These are phyloP conservation scores for Baudoinia panamericana DNA, from an alignment of 495 filamentous ascomycete genomes.

Conservation along the genomic window DNA sequence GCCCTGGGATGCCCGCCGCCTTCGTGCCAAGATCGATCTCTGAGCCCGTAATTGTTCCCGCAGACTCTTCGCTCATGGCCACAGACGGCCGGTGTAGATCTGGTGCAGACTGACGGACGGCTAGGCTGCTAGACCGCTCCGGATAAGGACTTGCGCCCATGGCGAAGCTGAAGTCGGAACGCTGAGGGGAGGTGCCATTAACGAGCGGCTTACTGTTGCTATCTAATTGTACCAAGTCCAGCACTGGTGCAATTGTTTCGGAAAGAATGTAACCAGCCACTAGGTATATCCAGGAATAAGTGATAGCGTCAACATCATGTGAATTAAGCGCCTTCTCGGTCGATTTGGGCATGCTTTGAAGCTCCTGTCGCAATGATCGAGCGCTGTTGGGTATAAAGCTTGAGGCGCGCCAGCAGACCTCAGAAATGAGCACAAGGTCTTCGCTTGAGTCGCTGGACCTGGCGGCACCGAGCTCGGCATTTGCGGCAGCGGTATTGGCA, in stretches of 20 bases:
- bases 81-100: conserved; percentile 9
- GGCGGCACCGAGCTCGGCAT: conserved; percentile 2
- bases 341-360: conserved; percentile 33
- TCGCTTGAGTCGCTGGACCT: conserved; percentile 34
- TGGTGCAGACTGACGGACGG: conserved; percentile 2
- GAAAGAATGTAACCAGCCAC: conserved; percentile 63
- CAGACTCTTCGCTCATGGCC: too few relatives aligned
- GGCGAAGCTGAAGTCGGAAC: conserved; percentile 8
- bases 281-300: conserved; percentile 74
- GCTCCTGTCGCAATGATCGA: conserved; percentile 62
- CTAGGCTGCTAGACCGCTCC: conserved; percentile 8
- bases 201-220: neutral
- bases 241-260: conserved; percentile 35
- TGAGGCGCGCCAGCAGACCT: conserved; percentile 64
- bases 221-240: conserved; percentile 3
- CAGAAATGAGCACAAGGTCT: conserved; percentile 60
- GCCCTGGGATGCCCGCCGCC: conserved; percentile 13
- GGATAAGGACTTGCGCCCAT: conserved; percentile 13
- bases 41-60: too few relatives aligned
- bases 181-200: conserved; percentile 4
- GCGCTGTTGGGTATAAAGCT: conserved; percentile 70
- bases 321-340: conserved; percentile 4
- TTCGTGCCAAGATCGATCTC: neutral
- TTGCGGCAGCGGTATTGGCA: conserved; percentile 42
- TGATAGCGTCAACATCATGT: conserved; percentile 59